Evolutionary conservation across 2,329 filamentous ascomycete species (phyloP), one percentile per base, ranked within the genome.

Genomic region (Parascedosporium putredinis): DNA sequence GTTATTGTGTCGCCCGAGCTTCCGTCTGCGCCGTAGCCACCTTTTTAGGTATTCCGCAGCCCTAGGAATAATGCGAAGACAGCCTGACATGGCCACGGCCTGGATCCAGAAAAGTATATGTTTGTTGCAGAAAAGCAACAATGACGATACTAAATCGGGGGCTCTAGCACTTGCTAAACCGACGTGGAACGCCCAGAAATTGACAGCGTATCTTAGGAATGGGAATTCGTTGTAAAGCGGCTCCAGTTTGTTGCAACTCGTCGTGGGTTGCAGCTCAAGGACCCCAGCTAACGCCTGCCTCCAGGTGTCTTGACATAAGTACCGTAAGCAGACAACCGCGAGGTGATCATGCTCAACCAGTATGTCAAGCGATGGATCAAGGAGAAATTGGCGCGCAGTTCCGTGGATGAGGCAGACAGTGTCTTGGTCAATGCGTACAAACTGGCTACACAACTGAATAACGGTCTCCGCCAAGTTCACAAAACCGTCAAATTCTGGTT

Each of bases 171-270:
- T 3, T 4, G 33, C 33, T 16, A 34, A 7, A 20, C 27, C 23
- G 27, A 47, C 45, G 29, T 47, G 45, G 45, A 24, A 36, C 16
- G 29, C 45, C 45, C 45, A 47, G 45, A 34, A 47, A 14, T 20
- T 23, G 9, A 36, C 24, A 18, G 45, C 45, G 18, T 47, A 47
- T 23, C 16, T 23, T 18, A 47, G 45, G 8, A 47, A 36, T 12
- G 45, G 18, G 36, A 34, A 36, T 16, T 24, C 45, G 25, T 47
- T 12, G 14, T 34, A n/a, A 31, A 36, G 16, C 14, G 14, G 2
- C 16, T 14, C 16, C 14, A 22, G 18, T 3, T 22, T 34, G 12
- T 47, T 6, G 5, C 16, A 9, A 20, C 22, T 20, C 5, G 27
- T 20, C 2, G 29, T 34, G 12, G 16, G 6, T 7, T 23, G 45